phyloP scores from a whole-genome alignment of 75 land plant species.

The Pinus tabuliformis region DNA sequence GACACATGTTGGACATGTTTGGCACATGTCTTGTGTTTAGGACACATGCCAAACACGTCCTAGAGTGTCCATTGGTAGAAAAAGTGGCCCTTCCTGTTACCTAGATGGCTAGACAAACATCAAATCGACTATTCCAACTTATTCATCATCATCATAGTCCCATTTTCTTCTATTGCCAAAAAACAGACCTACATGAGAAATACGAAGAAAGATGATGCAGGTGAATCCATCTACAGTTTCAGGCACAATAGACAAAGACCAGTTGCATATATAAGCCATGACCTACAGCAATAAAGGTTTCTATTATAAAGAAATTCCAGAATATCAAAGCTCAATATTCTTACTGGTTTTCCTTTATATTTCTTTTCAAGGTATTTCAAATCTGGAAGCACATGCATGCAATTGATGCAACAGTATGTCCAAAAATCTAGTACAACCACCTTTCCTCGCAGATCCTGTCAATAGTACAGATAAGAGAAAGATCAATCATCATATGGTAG shows the following conservation, averaged over 20 bases:
- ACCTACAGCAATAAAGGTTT: background rate
- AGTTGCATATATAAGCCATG: background rate
- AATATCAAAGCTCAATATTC: background rate
- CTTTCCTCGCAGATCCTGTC: slow-evolving; percentile 89
- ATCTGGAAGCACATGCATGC: slow-evolving; percentile 98
- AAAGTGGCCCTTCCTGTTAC: too few species aligned
- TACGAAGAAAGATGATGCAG: background rate
- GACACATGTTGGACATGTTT: too few species aligned
- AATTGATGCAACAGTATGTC: slow-evolving; percentile 99
- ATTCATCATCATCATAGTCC: background rate
- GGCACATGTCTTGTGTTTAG: too few species aligned
- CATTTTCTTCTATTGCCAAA: background rate
- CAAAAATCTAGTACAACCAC: slow-evolving; percentile 95
- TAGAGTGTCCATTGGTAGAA: too few species aligned
- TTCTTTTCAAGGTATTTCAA: slow-evolving; percentile 87
- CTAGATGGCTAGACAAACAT: background rate
- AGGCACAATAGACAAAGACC: background rate
- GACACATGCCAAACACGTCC: too few species aligned
- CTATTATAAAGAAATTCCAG: background rate
- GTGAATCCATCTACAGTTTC: background rate
- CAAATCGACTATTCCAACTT: slow-evolving; percentile 4
- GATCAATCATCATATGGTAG: background rate
- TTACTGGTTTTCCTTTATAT: slow-evolving; percentile 81
- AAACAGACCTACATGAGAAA: background rate
- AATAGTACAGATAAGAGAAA: background rate